phyloP scores from a whole-genome alignment of 352 stramenopile species.

The Phytopythium litorale region DNA sequence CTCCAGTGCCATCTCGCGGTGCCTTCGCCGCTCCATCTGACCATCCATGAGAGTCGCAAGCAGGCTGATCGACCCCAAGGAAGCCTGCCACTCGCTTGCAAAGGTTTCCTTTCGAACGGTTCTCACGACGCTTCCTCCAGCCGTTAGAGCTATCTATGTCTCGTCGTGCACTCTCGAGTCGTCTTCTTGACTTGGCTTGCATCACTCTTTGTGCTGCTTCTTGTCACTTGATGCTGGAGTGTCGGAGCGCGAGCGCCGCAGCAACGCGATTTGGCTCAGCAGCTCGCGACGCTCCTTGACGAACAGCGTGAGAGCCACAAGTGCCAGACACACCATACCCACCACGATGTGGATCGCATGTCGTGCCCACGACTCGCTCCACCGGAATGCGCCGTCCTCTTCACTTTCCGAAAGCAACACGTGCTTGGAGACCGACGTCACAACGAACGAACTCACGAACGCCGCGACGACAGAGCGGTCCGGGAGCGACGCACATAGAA shows the following conservation, averaged over 20 bases:
- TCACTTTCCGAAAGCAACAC: slow-evolving; percentile 23
- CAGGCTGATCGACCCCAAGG: background rate
- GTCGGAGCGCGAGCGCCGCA: slow-evolving; percentile 14
- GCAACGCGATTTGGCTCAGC: slow-evolving; percentile 20
- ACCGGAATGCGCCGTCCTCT: background rate
- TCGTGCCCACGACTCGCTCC: slow-evolving; percentile 21
- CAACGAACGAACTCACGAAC: slow-evolving; percentile 33
- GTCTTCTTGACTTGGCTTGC: background rate
- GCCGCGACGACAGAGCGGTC: slow-evolving; percentile 42
- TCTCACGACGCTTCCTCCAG: background rate
- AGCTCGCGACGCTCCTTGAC: slow-evolving; percentile 47
- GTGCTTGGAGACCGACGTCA: slow-evolving; percentile 35
- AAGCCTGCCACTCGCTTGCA: background rate
- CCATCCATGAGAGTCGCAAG: background rate
- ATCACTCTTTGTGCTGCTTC: slow-evolving; percentile 8
- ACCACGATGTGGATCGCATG: slow-evolving; percentile 46
- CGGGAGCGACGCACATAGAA: slow-evolving; percentile 51
- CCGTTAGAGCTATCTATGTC: background rate
- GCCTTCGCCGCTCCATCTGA: background rate
- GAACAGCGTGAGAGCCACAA: slow-evolving; percentile 34
- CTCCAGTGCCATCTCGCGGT: background rate
- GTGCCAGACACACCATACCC: slow-evolving; percentile 40
- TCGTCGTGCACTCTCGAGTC: background rate
- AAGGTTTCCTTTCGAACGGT: background rate
- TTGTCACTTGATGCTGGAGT: slow-evolving; percentile 16